Evolutionary conservation across 2,329 filamentous ascomycete species (phyloP).

Genomic region (Trematosphaeria pertusa): DNA sequence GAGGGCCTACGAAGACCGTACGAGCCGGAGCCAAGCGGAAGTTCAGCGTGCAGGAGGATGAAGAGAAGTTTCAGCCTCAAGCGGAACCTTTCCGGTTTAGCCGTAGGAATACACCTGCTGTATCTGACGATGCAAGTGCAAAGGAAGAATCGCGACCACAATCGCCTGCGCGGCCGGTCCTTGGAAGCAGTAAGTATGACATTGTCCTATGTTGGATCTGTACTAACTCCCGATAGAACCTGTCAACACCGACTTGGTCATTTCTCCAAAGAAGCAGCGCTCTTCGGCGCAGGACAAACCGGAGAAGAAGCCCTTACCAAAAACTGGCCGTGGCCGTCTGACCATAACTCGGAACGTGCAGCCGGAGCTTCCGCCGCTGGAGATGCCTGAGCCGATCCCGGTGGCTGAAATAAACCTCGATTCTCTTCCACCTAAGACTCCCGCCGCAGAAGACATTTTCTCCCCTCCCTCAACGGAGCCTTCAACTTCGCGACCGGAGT

Average conservation of each 20-base stretch:
- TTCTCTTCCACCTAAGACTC: slow-evolving; percentile 49
- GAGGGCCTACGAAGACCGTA: slow-evolving; percentile 32
- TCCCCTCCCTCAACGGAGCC: slow-evolving; percentile 54
- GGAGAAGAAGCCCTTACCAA: slow-evolving; percentile 36
- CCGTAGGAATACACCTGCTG: slow-evolving; percentile 39
- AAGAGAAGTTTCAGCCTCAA: slow-evolving; percentile 44
- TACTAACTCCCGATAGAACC: slow-evolving; percentile 50
- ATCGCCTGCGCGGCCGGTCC: slow-evolving; percentile 42
- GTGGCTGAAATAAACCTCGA: slow-evolving; percentile 43
- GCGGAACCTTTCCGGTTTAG: slow-evolving; percentile 57
- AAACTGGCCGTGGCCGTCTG: slow-evolving; percentile 27
- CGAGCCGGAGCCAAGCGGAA: slow-evolving; percentile 64
- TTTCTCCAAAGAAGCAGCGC: slow-evolving; percentile 51
- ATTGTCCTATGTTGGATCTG: slow-evolving; percentile 16
- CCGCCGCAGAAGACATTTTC: slow-evolving; percentile 47
- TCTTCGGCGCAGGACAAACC: slow-evolving; percentile 35
- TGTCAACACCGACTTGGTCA: slow-evolving; percentile 55
- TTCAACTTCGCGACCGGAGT: slow-evolving; percentile 44
- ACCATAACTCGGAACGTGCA: slow-evolving; percentile 34
- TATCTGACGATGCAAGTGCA: slow-evolving; percentile 21
- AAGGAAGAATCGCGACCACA: slow-evolving; percentile 24
- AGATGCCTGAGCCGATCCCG: slow-evolving; percentile 28
- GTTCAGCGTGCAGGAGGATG: slow-evolving; percentile 60
- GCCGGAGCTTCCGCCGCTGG: slow-evolving; percentile 26
- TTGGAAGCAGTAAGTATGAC: slow-evolving; percentile 52